phyloP scores from a whole-genome alignment of 1,284 basidiomycete species.

The Mycosarcoma maydis region DNA sequence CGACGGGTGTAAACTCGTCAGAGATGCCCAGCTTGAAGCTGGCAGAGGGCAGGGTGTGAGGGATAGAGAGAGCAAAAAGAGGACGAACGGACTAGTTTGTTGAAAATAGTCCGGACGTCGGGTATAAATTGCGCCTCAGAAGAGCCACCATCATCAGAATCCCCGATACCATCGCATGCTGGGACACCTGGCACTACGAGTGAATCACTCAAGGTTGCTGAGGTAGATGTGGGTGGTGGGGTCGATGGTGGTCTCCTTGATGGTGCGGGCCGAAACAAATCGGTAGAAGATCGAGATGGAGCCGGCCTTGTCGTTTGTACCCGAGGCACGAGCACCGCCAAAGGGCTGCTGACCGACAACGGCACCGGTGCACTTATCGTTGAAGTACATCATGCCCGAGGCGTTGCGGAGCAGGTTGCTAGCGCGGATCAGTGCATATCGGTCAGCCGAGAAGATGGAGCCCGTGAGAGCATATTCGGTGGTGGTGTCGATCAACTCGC shows the following conservation, averaged over 20 bases:
- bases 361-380: slow-evolving; percentile 83
- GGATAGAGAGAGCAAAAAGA: slow-evolving; percentile 3
- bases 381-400: slow-evolving; percentile 67
- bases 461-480: slow-evolving; percentile 81
- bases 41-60: too few species aligned
- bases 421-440: slow-evolving; percentile 59
- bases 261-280: slow-evolving; percentile 79
- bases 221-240: slow-evolving; percentile 60
- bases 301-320: slow-evolving; percentile 98
- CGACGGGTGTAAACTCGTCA: too few species aligned
- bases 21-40: too few species aligned
- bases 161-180: slow-evolving; percentile 5
- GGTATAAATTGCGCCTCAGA: slow-evolving; percentile 8
- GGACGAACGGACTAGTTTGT: not conserved
- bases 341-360: slow-evolving; percentile 84
- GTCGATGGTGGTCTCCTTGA: slow-evolving; percentile 82
- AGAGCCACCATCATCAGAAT: not conserved
- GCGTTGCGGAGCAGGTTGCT: slow-evolving; percentile 65
- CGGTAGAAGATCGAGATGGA: slow-evolving; percentile 79
- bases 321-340: slow-evolving; percentile 89
- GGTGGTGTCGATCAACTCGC: slow-evolving; percentile 85
- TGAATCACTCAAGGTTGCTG: slow-evolving; percentile 55
- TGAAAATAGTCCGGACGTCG: not conserved
- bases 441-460: slow-evolving; percentile 65
- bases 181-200: not conserved